A percentile compares a stretch with the other conserved stretches of the same genome.
These are phyloP conservation scores for Aspergillus fischeri DNA, from an alignment of 2,329 filamentous ascomycete species.

Conservation along the genomic window DNA sequence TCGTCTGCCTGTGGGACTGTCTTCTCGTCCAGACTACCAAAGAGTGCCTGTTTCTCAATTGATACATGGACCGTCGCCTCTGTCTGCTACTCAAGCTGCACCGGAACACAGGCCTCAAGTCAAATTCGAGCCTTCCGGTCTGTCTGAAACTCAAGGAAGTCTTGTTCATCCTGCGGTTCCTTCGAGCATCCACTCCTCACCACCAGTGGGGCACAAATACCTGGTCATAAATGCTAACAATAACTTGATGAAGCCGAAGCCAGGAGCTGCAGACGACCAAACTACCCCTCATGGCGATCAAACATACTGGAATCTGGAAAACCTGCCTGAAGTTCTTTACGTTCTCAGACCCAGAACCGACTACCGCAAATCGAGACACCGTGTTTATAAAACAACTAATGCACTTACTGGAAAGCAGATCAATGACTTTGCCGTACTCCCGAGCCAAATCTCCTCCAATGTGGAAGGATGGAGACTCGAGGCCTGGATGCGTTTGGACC, in stretches of 20 bases:
- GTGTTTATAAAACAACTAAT: slow-evolving; percentile 9
- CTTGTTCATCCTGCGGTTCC: neutral
- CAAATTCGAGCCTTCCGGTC: neutral
- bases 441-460: slow-evolving; percentile 16
- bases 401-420: slow-evolving; percentile 11
- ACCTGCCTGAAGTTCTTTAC: slow-evolving; percentile 26
- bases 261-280: slow-evolving; percentile 1
- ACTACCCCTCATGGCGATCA: slow-evolving; percentile 15
- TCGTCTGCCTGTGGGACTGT: neutral
- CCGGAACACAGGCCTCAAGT: neutral
- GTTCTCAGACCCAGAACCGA: slow-evolving; percentile 9
- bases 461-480: slow-evolving; percentile 24
- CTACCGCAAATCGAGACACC: neutral
- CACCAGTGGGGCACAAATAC: neutral
- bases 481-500: slow-evolving; percentile 23
- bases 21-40: neutral
- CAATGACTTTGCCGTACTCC: slow-evolving; percentile 11
- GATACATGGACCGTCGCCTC: neutral
- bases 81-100: neutral
- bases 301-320: slow-evolving; percentile 18
- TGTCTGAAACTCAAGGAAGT: neutral
- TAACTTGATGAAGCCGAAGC: neutral
- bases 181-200: neutral
- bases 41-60: neutral
- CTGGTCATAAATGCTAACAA: neutral